Conservation (phyloP, 2,329 filamentous ascomycete species). For the Cryphonectria radicalis region DNA sequence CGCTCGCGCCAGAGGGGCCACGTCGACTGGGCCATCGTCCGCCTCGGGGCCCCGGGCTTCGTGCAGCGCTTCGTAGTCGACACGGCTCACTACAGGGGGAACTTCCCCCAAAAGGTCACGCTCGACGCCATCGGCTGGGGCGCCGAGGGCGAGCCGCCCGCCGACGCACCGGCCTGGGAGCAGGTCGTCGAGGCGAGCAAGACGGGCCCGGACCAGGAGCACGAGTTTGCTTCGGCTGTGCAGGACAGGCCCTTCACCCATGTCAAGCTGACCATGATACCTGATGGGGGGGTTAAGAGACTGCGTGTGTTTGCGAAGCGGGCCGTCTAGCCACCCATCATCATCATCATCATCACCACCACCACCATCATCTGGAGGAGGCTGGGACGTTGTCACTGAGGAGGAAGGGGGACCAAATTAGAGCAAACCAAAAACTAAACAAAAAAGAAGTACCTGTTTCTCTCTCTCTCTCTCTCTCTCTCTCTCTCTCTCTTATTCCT, state of each 20-base stretch:
- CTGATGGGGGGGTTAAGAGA: constrained; percentile 90
- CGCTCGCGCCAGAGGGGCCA: constrained; percentile 73
- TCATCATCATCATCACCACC: not conserved
- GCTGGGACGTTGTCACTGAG: not conserved
- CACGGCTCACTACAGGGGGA: constrained; percentile 82
- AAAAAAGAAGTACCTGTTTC: too few species aligned
- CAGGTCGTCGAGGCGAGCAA: constrained; percentile 69
- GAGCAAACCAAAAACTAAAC: too few species aligned
- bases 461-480: not conserved
- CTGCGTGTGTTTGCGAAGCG: constrained; percentile 76
- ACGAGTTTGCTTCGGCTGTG: constrained; percentile 63
- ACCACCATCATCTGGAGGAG: not conserved
- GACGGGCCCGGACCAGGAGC: constrained; percentile 74
- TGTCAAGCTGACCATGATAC: constrained; percentile 89
- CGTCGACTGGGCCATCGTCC: constrained; percentile 80
- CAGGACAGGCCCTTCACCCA: constrained; percentile 71
- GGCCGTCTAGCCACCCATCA: constrained; percentile 34
- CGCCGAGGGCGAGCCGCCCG: constrained; percentile 56
- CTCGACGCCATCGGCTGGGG: constrained; percentile 65
- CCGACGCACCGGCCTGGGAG: constrained; percentile 57
- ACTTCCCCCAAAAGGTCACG: constrained; percentile 78
- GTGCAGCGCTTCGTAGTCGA: constrained; percentile 74
- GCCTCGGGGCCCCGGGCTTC: constrained; percentile 67
- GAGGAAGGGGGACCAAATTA: not conserved
- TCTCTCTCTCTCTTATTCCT: too few species aligned